A percentile compares a stretch with the other conserved stretches of the same genome.
phyloP scores from a whole-genome alignment of 345 rosid genomes.

The Linum tenue region DNA sequence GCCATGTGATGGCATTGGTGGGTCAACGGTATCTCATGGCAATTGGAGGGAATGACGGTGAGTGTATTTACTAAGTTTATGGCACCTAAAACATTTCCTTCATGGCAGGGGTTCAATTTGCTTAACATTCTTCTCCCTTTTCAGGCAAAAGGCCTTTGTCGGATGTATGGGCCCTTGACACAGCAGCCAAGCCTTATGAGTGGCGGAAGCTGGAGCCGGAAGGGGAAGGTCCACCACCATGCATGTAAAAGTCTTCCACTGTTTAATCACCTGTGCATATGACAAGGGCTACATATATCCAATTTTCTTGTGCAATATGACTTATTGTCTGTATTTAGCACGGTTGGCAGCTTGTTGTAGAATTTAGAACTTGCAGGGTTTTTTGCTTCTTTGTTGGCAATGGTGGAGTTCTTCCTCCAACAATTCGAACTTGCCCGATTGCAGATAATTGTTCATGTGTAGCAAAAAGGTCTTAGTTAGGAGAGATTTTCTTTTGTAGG shows the following conservation, averaged over 20 bases:
- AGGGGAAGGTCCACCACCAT: slow-evolving; percentile 99
- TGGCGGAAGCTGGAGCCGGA: slow-evolving; percentile 99
- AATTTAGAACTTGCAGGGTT: too few relatives aligned
- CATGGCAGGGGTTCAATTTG: slow-evolving; percentile 2
- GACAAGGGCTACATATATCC: too few relatives aligned
- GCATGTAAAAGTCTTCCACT: slow-evolving; percentile 55
- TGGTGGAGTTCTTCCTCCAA: too few relatives aligned
- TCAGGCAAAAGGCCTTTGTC: slow-evolving; percentile 94
- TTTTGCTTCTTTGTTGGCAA: too few relatives aligned
- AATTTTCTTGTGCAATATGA: too few relatives aligned
- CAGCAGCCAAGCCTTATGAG: slow-evolving; percentile 99
- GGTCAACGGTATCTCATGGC: slow-evolving; percentile 99
- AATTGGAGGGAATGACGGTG: slow-evolving; percentile 99
- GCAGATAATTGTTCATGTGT: too few relatives aligned
- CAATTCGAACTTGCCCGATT: too few relatives aligned
- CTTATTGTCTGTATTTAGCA: too few relatives aligned
- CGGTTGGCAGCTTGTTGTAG: too few relatives aligned
- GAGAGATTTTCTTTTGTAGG: too few relatives aligned
- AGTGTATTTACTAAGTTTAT: slow-evolving; percentile 15
- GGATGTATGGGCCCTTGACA: slow-evolving; percentile 99
- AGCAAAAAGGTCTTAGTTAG: too few relatives aligned
- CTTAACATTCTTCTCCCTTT: slow-evolving; percentile 12
- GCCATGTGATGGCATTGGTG: slow-evolving; percentile 98
- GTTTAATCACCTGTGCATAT: background rate
- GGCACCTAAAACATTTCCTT: background rate